phyloP scores from a whole-genome alignment of 2,329 filamentous ascomycete genomes.

The Colletotrichum australisinense region DNA sequence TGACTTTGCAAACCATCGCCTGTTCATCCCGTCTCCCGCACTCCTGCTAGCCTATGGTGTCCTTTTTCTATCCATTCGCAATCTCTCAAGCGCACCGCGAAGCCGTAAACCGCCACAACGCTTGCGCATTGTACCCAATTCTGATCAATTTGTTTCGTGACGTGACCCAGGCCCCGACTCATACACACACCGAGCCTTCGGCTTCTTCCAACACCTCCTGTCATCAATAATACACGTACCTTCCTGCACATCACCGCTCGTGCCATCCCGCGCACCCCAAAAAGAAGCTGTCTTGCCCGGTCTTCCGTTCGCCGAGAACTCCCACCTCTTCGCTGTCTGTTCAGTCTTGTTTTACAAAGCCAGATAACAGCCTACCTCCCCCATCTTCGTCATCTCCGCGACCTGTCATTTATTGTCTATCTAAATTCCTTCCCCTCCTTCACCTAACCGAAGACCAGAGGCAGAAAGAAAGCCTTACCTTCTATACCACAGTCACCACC shows the following conservation, averaged over 20 bases:
- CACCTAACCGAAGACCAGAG: too few species aligned
- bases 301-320: neutral
- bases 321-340: neutral
- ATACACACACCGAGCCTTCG: slow-evolving; percentile 3
- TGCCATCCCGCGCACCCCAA: slow-evolving; percentile 14
- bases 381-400: neutral
- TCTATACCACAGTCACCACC: neutral
- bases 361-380: neutral
- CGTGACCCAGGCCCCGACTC: neutral
- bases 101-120: neutral
- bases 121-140: neutral
- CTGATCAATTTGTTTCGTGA: neutral
- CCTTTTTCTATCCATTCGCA: neutral
- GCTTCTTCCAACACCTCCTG: neutral
- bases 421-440: neutral
- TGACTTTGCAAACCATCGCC: slow-evolving; percentile 2
- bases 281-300: slow-evolving; percentile 2
- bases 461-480: neutral
- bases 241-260: slow-evolving; percentile 18
- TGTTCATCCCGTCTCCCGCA: slow-evolving; percentile 20
- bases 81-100: neutral
- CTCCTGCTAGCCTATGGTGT: neutral
- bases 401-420: neutral
- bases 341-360: neutral
- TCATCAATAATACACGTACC: too few species aligned